Percentiles rank a stretch among this genome's conserved stretches.
Evolutionary conservation across 129 eudicot species (phyloP).

Genomic region (Arctium minus): DNA sequence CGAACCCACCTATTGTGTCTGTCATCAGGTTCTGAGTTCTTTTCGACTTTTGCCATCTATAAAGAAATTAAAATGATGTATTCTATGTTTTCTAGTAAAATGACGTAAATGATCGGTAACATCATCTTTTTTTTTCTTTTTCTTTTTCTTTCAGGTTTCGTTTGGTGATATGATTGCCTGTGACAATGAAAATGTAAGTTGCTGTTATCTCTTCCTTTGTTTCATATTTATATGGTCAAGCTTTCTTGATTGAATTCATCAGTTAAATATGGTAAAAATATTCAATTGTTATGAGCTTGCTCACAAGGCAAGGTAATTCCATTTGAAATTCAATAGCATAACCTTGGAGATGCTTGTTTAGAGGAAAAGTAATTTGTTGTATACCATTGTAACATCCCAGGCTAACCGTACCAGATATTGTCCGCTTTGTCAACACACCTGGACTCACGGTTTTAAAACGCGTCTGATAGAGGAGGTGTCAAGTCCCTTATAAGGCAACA

Average conservation of each 20-base stretch:
- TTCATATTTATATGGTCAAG: background rate
- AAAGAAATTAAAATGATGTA: background rate
- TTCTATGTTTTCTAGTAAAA: background rate
- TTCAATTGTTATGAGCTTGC: too few species aligned
- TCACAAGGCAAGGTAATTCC: too few species aligned
- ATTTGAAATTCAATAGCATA: too few species aligned
- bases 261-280: background rate
- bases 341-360: too few species aligned
- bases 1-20: constrained; percentile 93
- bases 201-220: background rate
- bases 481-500: too few species aligned
- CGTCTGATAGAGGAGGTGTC: too few species aligned
- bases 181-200: constrained; percentile 85
- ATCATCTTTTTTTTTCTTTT: background rate
- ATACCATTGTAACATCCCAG: too few species aligned
- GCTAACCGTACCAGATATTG: too few species aligned
- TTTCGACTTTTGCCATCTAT: background rate
- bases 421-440: too few species aligned
- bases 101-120: background rate
- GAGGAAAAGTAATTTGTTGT: too few species aligned
- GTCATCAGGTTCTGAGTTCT: constrained; percentile 75
- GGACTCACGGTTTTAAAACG: too few species aligned
- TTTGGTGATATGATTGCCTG: constrained; percentile 99
- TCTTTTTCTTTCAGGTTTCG: constrained; percentile 55
- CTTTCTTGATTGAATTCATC: background rate